These are phyloP conservation scores for Diplodia seriata DNA, from an alignment of 2,329 filamentous ascomycete species.

Conservation along the genomic window DNA sequence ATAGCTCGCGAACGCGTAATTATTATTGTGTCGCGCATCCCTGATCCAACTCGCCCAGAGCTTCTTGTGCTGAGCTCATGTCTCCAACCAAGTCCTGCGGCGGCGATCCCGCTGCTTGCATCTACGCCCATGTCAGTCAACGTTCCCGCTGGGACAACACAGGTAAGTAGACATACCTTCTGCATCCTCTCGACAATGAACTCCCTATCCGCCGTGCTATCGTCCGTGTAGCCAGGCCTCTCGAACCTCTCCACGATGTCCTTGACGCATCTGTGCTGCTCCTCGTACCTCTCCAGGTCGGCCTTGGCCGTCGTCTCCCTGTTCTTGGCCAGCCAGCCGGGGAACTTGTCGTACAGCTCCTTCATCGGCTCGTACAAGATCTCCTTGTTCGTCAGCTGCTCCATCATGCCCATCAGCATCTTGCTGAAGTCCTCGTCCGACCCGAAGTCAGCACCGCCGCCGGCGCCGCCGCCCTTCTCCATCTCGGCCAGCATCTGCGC, in stretches of 20 bases:
- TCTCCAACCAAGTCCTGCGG: slow-evolving; percentile 91
- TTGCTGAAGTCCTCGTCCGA: slow-evolving; percentile 88
- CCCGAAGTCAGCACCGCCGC: slow-evolving; percentile 49
- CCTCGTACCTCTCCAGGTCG: slow-evolving; percentile 79
- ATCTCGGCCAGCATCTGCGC: slow-evolving; percentile 93
- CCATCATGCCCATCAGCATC: slow-evolving; percentile 98
- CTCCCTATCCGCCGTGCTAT: slow-evolving; percentile 79
- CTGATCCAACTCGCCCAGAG: slow-evolving; percentile 61
- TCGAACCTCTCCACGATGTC: slow-evolving; percentile 94
- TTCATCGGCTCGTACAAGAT: slow-evolving; percentile 99
- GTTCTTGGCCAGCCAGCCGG: slow-evolving; percentile 85
- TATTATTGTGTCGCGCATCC: slow-evolving; percentile 68
- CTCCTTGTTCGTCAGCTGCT: slow-evolving; percentile 97
- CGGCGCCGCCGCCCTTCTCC: slow-evolving; percentile 67
- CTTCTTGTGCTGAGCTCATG: slow-evolving; percentile 81
- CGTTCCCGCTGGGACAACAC: neutral
- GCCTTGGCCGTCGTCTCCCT: slow-evolving; percentile 67
- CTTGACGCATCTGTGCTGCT: slow-evolving; percentile 77
- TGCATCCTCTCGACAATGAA: slow-evolving; percentile 98
- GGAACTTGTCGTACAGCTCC: slow-evolving; percentile 92
- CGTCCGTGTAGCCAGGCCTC: slow-evolving; percentile 78
- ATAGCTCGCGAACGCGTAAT: slow-evolving; percentile 23
- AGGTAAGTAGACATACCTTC: slow-evolving; percentile 67
- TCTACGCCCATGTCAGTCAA: slow-evolving; percentile 61
- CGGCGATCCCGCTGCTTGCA: slow-evolving; percentile 94